Evolutionary conservation across 2,329 filamentous ascomycete species (phyloP).

Genomic region (Tolypocladium pustulatum): DNA sequence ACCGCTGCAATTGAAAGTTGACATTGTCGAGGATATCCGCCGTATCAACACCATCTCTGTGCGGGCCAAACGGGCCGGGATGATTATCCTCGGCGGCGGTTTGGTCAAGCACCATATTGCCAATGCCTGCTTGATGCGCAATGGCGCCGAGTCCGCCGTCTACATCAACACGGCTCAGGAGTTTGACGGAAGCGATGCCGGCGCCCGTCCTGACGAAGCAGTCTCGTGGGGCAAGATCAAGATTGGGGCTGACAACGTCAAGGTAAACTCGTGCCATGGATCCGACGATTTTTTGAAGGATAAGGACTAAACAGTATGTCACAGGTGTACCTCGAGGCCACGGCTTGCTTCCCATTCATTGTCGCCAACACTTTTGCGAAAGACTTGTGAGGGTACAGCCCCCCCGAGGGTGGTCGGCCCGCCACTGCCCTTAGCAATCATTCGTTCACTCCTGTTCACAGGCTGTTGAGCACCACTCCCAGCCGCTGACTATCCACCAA

Average conservation of each 20-base stretch:
- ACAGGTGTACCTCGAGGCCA: slow-evolving; percentile 55
- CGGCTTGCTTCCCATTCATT: slow-evolving; percentile 55
- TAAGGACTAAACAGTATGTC: background rate
- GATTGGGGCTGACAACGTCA: slow-evolving; percentile 74
- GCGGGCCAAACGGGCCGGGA: slow-evolving; percentile 76
- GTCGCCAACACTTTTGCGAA: slow-evolving; percentile 59
- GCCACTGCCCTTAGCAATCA: background rate
- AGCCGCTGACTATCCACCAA: background rate
- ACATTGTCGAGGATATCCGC: slow-evolving; percentile 90
- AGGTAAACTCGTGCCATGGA: slow-evolving; percentile 41
- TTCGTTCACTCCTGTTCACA: background rate
- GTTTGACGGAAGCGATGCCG: slow-evolving; percentile 94
- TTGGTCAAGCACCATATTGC: slow-evolving; percentile 98
- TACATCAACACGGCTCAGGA: slow-evolving; percentile 98
- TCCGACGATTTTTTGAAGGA: background rate
- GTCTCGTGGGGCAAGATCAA: slow-evolving; percentile 99
- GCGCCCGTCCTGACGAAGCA: slow-evolving; percentile 88
- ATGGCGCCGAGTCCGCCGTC: slow-evolving; percentile 91
- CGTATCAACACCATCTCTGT: slow-evolving; percentile 88
- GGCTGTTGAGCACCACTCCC: background rate
- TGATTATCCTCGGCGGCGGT: slow-evolving; percentile 91
- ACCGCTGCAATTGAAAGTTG: slow-evolving; percentile 69
- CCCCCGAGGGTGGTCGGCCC: background rate
- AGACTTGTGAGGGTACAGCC: slow-evolving; percentile 17
- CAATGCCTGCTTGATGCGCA: slow-evolving; percentile 94